These are phyloP conservation scores for Plasmodium billcollinsi DNA, from an alignment of 169 alveolate species.

Conservation along the genomic window DNA sequence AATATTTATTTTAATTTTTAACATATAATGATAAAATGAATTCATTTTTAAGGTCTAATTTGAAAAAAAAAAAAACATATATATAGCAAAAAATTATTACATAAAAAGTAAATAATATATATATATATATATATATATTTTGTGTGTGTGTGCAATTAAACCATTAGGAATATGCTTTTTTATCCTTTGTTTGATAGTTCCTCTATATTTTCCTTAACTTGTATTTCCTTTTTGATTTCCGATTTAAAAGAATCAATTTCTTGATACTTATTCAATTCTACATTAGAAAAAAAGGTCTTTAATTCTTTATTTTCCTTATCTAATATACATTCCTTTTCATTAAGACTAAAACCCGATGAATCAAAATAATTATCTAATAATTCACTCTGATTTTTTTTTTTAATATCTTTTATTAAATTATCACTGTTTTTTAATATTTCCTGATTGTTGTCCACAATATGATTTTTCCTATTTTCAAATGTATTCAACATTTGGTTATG, in stretches of 20 bases:
- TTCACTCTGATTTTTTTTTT: conserved; percentile 13
- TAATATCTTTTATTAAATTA: not conserved
- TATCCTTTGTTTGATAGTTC: not conserved
- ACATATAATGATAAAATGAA: too few relatives aligned
- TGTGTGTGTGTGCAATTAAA: not conserved
- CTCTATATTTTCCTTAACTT: not conserved
- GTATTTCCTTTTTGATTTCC: not conserved
- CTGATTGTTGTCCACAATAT: not conserved
- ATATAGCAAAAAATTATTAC: too few relatives aligned
- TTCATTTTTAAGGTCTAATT: too few relatives aligned
- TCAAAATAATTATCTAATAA: conserved; percentile 32
- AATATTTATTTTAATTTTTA: not conserved
- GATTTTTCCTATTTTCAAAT: not conserved
- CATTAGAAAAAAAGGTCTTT: conserved; percentile 38
- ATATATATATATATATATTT: not conserved
- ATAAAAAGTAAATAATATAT: too few relatives aligned
- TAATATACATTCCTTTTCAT: conserved; percentile 10
- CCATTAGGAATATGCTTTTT: not conserved
- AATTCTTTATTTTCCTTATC: conserved; percentile 1
- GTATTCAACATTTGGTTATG: not conserved
- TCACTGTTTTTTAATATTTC: not conserved
- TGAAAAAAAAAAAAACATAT: too few relatives aligned
- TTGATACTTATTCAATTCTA: not conserved
- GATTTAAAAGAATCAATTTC: not conserved
- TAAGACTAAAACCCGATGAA: conserved; percentile 15